A percentile compares a stretch with the other conserved stretches of the same genome.
These are phyloP conservation scores for Teratosphaeria nubilosa DNA, from an alignment of 2,329 filamentous ascomycete species.

Conservation along the genomic window DNA sequence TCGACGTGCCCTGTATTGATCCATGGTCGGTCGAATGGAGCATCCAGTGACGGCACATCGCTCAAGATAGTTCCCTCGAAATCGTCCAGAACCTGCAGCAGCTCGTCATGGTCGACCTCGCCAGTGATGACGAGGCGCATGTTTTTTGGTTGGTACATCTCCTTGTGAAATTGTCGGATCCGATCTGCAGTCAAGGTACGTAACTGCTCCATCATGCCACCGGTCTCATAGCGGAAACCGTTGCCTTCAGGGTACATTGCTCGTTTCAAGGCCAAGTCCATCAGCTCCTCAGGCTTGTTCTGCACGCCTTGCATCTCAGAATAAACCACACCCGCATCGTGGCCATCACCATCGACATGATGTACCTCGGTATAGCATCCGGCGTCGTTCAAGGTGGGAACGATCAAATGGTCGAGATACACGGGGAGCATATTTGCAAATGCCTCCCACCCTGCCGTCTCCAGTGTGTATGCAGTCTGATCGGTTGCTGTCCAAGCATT, in stretches of 20 bases:
- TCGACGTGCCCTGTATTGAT: conserved; percentile 68
- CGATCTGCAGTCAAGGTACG: conserved; percentile 76
- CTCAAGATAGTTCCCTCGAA: conserved; percentile 83
- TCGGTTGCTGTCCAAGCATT: conserved; percentile 97
- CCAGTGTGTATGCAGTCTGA: conserved; percentile 90
- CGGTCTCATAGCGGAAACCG: conserved; percentile 96
- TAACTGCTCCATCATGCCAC: conserved; percentile 87
- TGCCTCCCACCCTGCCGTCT: conserved; percentile 93
- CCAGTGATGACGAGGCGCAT: conserved; percentile 86
- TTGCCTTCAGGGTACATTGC: conserved; percentile 79
- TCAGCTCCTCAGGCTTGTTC: conserved; percentile 72
- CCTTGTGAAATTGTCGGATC: conserved; percentile 86
- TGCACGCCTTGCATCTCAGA: conserved; percentile 98
- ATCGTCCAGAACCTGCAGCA: conserved; percentile 70
- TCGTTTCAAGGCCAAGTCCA: conserved; percentile 71
- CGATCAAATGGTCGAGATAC: conserved; percentile 86
- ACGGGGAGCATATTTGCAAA: conserved; percentile 91
- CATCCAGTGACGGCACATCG: conserved; percentile 64
- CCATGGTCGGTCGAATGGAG: conserved; percentile 81
- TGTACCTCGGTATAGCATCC: conserved; percentile 93
- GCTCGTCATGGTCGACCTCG: conserved; percentile 71
- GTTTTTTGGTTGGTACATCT: conserved; percentile 98
- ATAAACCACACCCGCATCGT: conserved; percentile 83
- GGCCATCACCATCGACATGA: conserved; percentile 84
- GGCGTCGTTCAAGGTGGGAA: conserved; percentile 85